Percentiles rank a stretch among this genome's conserved stretches.
Conservation (phyloP, 73 alveolate genomes). For the Halteria grandinella region DNA sequence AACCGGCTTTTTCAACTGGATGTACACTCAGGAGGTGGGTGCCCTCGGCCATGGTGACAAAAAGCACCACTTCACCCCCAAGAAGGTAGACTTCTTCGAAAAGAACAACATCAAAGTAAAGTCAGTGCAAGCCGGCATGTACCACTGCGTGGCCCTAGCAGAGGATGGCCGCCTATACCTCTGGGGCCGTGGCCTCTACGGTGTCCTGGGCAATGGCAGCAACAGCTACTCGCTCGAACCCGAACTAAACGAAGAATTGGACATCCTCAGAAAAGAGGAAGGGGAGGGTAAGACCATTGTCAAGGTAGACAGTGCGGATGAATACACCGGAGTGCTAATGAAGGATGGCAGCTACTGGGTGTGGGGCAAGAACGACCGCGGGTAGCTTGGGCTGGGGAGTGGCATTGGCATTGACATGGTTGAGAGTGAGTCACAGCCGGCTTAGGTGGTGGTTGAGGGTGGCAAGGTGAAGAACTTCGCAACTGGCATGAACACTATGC, state of each 20-base stretch:
- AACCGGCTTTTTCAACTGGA: slow-evolving; percentile 60
- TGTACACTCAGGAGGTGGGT: slow-evolving; percentile 86
- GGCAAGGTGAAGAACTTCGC: slow-evolving; percentile 43
- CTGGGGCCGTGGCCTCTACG: slow-evolving; percentile 81
- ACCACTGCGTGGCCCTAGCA: slow-evolving; percentile 53
- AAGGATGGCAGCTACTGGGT: slow-evolving; percentile 56
- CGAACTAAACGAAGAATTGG: slow-evolving; percentile 44
- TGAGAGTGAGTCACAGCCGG: slow-evolving; percentile 49
- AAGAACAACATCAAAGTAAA: slow-evolving; percentile 51
- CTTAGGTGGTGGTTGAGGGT: background rate
- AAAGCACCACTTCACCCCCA: slow-evolving; percentile 83
- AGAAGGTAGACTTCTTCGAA: slow-evolving; percentile 75
- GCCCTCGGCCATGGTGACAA: slow-evolving; percentile 93
- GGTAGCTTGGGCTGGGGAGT: slow-evolving; percentile 62
- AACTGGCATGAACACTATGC: slow-evolving; percentile 66
- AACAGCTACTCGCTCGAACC: slow-evolving; percentile 60
- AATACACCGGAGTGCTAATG: slow-evolving; percentile 53
- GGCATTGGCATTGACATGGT: slow-evolving; percentile 72
- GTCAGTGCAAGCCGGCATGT: slow-evolving; percentile 62
- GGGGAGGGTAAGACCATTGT: background rate
- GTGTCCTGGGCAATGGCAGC: slow-evolving; percentile 75
- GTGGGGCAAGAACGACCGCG: slow-evolving; percentile 73
- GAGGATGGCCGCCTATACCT: slow-evolving; percentile 53
- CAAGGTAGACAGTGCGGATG: slow-evolving; percentile 70
- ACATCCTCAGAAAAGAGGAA: slow-evolving; percentile 25